phyloP scores from a whole-genome alignment of 2,329 filamentous ascomycete species.

The Colletotrichum tropicicola region DNA sequence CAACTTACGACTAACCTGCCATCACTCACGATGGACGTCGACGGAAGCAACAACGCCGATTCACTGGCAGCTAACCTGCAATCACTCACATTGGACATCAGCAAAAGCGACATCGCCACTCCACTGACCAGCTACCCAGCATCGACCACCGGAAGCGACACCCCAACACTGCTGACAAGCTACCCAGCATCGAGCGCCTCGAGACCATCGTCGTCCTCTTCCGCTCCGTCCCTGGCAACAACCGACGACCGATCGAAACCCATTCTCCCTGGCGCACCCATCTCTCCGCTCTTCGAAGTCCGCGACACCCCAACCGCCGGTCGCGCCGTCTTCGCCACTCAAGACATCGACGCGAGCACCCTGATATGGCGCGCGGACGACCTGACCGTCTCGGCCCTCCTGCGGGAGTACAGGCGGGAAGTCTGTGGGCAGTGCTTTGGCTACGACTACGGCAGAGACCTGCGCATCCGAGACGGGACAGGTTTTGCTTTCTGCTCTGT shows the following conservation, averaged over 20 bases:
- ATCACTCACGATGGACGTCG: background rate
- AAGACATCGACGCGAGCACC: background rate
- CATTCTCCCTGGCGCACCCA: conserved; percentile 1
- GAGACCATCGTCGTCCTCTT: conserved; percentile 18
- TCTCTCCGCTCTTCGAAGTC: conserved; percentile 19
- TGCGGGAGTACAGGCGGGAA: conserved; percentile 25
- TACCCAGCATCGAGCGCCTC: conserved; percentile 38
- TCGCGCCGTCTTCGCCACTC: conserved; percentile 23
- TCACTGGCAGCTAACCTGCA: background rate
- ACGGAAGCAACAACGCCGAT: background rate
- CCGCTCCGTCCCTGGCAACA: background rate
- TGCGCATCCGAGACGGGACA: conserved; percentile 6
- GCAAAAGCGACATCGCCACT: conserved; percentile 8
- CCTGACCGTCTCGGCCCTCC: conserved; percentile 13
- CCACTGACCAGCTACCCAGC: conserved; percentile 24
- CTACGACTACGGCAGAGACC: conserved; percentile 20
- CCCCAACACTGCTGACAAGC: conserved; percentile 15
- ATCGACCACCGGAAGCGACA: conserved; percentile 16
- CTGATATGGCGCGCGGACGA: conserved; percentile 25
- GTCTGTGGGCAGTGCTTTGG: conserved; percentile 24
- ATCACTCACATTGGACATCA: background rate
- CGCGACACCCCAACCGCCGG: conserved; percentile 21
- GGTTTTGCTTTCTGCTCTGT: conserved; percentile 23
- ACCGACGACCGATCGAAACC: background rate
- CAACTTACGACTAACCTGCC: background rate